Base-by-base conservation (phyloP, 1,139 yeast genomes). In the Zhuliangozyma blackwelliae region DNA sequence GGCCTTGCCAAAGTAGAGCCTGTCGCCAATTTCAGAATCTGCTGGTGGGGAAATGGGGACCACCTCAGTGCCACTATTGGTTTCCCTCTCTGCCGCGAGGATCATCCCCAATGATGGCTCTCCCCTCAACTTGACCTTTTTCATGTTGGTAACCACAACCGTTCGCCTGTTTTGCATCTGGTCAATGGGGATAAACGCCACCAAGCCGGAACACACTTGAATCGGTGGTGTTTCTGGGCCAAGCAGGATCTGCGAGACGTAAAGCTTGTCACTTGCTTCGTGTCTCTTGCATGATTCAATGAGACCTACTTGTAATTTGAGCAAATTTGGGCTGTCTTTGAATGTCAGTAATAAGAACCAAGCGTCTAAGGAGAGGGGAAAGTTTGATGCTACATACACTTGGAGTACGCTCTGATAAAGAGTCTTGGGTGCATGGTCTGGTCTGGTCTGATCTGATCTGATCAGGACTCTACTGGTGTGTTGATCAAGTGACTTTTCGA, bases 91-190 rank as follows among this genome's bases (percentile, higher is more conserved):
- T 2, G 81, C 75, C 5, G 83, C 83, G 25, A 79, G 50, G 2
- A 79, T 49, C 85, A 79, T 79, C 1, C 80, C 84, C 41, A 75
- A 72, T 0, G 82, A 76, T 36, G 48, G 53, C 12, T 72, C 65
- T 3, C 84, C 84, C 61, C 97, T 78, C 95, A 90, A 86, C 54
- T 78, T 83, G 33, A 86, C 95, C 9, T 96, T 95, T 67, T 88
- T 89, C 65, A 89, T 74, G 68, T 88, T 88, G 47, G 95, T 88
- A 47, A 89, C 85, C 35, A 83, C 84, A 32, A 89, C 84, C 37
- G 90, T 95, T 43, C 75, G 70, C 52, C 94, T 79, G 57, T 82
- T 74, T 63, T 82, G 88, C 92, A 90, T 80, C 36, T 80, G 84
- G 55, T 87, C 95, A 43, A 87, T 59, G 21, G 94, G 79, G 50